Percentiles rank a stretch among this genome's conserved stretches.
These are phyloP conservation scores for Trichophaea hybrida DNA, from an alignment of 2,329 filamentous ascomycete species.

Conservation along the genomic window DNA sequence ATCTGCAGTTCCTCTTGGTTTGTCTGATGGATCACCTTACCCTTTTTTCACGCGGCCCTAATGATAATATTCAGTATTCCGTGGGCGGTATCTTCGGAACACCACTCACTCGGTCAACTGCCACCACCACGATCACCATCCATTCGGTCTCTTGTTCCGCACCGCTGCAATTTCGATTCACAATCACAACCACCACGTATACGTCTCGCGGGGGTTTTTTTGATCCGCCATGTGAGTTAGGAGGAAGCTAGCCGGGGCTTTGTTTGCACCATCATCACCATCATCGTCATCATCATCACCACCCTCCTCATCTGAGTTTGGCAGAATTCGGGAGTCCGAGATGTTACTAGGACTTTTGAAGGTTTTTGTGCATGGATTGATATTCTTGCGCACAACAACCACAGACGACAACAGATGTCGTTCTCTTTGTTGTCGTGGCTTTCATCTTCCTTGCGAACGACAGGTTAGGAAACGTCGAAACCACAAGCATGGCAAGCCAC, in stretches of 20 bases:
- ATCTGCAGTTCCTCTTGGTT: neutral
- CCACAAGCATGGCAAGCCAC: neutral
- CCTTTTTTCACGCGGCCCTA: neutral
- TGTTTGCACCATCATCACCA: conserved; percentile 3
- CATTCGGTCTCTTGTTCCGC: neutral
- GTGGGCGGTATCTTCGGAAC: neutral
- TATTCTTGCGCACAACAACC: neutral
- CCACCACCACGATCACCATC: neutral
- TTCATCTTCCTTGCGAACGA: neutral
- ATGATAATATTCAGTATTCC: neutral
- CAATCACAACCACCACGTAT: conserved; percentile 1
- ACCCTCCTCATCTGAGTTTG: neutral
- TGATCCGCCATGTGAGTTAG: neutral
- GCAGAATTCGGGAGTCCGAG: neutral
- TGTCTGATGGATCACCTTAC: neutral
- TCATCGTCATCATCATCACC: conserved; percentile 1
- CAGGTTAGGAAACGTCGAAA: neutral
- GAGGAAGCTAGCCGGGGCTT: neutral
- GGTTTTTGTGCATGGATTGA: neutral
- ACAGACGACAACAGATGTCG: neutral
- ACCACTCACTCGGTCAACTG: neutral
- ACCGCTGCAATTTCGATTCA: neutral
- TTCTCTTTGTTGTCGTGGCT: conserved; percentile 1
- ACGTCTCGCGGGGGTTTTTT: neutral
- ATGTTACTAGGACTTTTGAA: neutral